Percentiles rank a stretch among this genome's conserved stretches.
Evolutionary conservation across 2,329 filamentous ascomycete species (phyloP).

Genomic region (Pyrenophora seminiperda): DNA sequence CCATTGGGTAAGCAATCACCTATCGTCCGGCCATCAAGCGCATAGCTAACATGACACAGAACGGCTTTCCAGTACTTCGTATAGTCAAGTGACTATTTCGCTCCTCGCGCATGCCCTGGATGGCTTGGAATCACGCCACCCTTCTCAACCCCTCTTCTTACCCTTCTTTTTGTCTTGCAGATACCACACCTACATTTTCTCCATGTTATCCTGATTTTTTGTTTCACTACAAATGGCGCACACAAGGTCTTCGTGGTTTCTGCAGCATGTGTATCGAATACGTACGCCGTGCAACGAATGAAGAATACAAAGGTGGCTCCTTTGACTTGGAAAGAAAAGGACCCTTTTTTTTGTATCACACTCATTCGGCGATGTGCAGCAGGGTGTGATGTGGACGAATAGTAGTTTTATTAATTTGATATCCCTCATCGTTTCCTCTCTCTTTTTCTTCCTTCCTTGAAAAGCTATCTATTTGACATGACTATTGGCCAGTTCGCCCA

Average conservation of each 20-base stretch:
- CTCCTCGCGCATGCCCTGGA: constrained; percentile 18
- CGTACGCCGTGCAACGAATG: constrained; percentile 10
- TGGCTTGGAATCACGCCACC: neutral
- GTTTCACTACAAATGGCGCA: constrained; percentile 14
- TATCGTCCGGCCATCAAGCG: neutral
- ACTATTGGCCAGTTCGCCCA: constrained; percentile 37
- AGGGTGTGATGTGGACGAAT: constrained; percentile 16
- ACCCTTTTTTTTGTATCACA: constrained; percentile 9
- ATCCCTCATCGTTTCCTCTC: constrained; percentile 6
- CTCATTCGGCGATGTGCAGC: constrained; percentile 18
- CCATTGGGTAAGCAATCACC: constrained; percentile 76
- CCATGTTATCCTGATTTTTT: constrained; percentile 7
- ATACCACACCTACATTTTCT: constrained; percentile 16
- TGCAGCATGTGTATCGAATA: constrained; percentile 11
- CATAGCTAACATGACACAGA: constrained; percentile 27
- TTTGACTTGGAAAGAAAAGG: constrained; percentile 1
- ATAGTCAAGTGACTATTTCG: constrained; percentile 4
- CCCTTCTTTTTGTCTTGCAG: constrained; percentile 17
- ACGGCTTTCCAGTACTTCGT: constrained; percentile 40
- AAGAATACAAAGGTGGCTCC: constrained; percentile 12
- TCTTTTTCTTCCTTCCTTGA: neutral
- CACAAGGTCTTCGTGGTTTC: constrained; percentile 9
- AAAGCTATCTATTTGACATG: neutral
- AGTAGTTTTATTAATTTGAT: constrained; percentile 36
- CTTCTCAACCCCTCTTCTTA: constrained; percentile 2